phyloP scores from a whole-genome alignment of 768 basidiomycete species.

The Leccinum aurantiacum region DNA sequence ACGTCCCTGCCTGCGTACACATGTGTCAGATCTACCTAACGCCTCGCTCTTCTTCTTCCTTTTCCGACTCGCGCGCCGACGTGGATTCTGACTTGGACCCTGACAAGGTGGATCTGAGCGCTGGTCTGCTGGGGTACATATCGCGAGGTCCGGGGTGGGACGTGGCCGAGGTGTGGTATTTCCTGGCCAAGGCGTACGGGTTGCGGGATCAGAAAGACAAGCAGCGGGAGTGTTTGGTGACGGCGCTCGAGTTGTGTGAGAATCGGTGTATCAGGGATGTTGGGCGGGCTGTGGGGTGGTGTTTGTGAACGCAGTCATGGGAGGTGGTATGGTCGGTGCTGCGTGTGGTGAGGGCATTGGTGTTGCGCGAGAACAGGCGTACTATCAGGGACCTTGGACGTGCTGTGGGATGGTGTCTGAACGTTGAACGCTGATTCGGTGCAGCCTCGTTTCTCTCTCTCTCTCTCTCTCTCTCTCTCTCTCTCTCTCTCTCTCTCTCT shows the following conservation, averaged over 20 bases:
- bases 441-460: not conserved
- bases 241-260: conserved; percentile 66
- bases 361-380: no score
- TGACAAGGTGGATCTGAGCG: conserved; percentile 75
- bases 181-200: conserved; percentile 78
- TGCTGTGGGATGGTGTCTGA: not conserved
- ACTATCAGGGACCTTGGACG: no score
- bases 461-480: no score
- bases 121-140: conserved; percentile 72
- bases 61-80: conserved; percentile 10
- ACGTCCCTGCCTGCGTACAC: conserved; percentile 76
- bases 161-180: conserved; percentile 93
- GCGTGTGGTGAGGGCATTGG: no score
- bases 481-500: no score
- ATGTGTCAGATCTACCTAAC: conserved; percentile 74
- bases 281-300: conserved; percentile 65
- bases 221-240: conserved; percentile 72
- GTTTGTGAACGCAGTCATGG: conserved; percentile 40
- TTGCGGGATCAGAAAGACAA: conserved; percentile 68
- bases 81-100: conserved; percentile 23
- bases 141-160: conserved; percentile 87
- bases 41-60: conserved; percentile 22
- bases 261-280: conserved; percentile 63
- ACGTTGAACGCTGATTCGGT: not conserved
- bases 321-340: no score